phyloP scores from a whole-genome alignment of 163 green algal species.

The Trebouxiophyceae sp. region DNA sequence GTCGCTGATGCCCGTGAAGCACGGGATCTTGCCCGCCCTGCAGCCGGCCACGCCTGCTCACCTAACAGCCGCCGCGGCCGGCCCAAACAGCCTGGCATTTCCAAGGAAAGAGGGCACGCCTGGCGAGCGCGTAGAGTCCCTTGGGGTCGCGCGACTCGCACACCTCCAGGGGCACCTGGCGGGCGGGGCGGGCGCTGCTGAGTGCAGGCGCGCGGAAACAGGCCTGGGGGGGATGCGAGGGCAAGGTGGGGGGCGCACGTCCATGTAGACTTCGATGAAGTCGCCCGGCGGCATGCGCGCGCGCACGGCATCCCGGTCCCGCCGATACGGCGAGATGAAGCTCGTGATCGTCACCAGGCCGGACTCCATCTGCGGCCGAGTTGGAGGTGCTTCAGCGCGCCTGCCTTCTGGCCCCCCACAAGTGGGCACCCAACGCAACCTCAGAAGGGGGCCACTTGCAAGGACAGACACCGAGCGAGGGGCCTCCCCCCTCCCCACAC shows the following conservation, averaged over 20 bases:
- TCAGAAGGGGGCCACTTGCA: too few species aligned
- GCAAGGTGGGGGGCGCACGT: conserved; percentile 35
- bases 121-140: conserved; percentile 93
- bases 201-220: not conserved
- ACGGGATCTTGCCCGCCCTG: conserved; percentile 78
- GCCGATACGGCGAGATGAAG: conserved; percentile 93
- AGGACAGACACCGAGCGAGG: too few species aligned
- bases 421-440: too few species aligned
- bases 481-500: too few species aligned
- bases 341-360: conserved; percentile 86
- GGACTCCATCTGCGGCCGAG: conserved; percentile 32
- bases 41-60: not conserved
- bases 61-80: too few species aligned
- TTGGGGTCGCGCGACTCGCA: conserved; percentile 92
- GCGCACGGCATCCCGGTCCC: conserved; percentile 69
- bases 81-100: too few species aligned
- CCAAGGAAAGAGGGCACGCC: too few species aligned
- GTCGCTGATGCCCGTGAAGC: conserved; percentile 90
- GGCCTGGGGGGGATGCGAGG: not conserved
- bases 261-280: conserved; percentile 90
- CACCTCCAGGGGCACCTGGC: conserved; percentile 60
- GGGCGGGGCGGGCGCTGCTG: not conserved
- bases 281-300: conserved; percentile 48
- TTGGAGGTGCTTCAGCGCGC: not conserved
- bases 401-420: too few species aligned